These are phyloP conservation scores for Aspergillus aculeatus DNA, from an alignment of 2,329 filamentous ascomycete species.

Conservation along the genomic window DNA sequence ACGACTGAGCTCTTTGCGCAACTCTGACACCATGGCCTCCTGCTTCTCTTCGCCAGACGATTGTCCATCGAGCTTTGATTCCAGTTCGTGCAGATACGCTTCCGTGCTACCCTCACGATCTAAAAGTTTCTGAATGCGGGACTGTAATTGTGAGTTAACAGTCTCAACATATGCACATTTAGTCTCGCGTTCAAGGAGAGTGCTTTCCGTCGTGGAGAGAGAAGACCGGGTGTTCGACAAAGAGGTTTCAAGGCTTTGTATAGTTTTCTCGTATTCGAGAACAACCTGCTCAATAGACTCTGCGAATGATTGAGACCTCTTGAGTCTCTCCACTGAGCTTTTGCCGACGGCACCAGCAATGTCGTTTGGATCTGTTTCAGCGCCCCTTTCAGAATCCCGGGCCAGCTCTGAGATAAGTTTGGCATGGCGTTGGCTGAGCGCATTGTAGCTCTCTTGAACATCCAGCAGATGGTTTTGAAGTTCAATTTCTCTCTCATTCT, in stretches of 20 bases:
- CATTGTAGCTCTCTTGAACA: conserved; percentile 88
- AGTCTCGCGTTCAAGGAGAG: conserved; percentile 85
- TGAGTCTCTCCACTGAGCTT: conserved; percentile 82
- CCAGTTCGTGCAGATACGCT: conserved; percentile 86
- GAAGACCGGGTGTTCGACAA: conserved; percentile 83
- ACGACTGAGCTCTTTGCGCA: conserved; percentile 87
- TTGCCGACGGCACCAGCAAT: conserved; percentile 62
- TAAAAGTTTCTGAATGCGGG: conserved; percentile 85
- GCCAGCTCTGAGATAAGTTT: conserved; percentile 92
- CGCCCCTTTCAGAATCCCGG: conserved; percentile 66
- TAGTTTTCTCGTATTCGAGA: conserved; percentile 97
- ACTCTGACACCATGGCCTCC: conserved; percentile 75
- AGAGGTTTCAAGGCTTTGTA: conserved; percentile 87
- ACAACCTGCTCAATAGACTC: conserved; percentile 95
- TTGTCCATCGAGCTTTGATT: conserved; percentile 85
- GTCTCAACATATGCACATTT: conserved; percentile 92
- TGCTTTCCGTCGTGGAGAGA: conserved; percentile 80
- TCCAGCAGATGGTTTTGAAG: conserved; percentile 93
- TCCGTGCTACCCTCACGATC: conserved; percentile 92
- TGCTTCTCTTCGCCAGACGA: conserved; percentile 92
- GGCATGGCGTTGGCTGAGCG: conserved; percentile 89
- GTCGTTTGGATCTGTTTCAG: conserved; percentile 45
- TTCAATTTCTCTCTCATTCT: conserved; percentile 81
- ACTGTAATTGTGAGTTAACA: conserved; percentile 83
- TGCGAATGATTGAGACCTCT: conserved; percentile 93